Evolutionary conservation across 371 early-diverging fungal genomes (phyloP).

Genomic region (Mortierella sp.): DNA sequence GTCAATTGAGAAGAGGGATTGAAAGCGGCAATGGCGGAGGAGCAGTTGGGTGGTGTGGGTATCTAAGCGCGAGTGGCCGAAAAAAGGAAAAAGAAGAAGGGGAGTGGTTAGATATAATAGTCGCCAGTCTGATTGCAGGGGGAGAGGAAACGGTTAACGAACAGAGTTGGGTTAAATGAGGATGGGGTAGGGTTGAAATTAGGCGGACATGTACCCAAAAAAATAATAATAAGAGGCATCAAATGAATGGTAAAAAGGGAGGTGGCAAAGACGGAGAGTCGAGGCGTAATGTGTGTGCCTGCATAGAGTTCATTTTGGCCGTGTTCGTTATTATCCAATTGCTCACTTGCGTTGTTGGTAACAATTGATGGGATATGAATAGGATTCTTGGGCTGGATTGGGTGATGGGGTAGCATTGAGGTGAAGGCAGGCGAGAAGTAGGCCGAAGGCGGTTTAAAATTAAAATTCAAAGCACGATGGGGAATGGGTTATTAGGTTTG

Average conservation of each 20-base stretch:
- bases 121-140: neutral
- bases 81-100: neutral
- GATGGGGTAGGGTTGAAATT: neutral
- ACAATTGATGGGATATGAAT: neutral
- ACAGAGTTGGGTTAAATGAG: constrained; percentile 6
- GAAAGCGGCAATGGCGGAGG: neutral
- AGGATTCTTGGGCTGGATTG: neutral
- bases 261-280: constrained; percentile 20
- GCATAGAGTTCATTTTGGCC: neutral
- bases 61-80: neutral
- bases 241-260: neutral
- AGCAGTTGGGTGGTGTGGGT: neutral
- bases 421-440: neutral
- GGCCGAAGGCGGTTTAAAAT: constrained; percentile 1
- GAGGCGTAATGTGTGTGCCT: constrained; percentile 1
- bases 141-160: neutral
- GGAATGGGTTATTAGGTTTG: constrained; percentile 11
- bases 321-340: neutral
- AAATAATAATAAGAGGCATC: neutral
- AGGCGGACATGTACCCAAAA: neutral
- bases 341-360: neutral
- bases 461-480: constrained; percentile 27
- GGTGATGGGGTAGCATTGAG: neutral
- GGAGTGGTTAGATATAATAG: neutral
- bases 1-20: neutral